Evolutionary conservation across 2,329 filamentous ascomycete species (phyloP), one percentile per base, ranked within the genome.

Genomic region (Ascocoryne sarcoides): DNA sequence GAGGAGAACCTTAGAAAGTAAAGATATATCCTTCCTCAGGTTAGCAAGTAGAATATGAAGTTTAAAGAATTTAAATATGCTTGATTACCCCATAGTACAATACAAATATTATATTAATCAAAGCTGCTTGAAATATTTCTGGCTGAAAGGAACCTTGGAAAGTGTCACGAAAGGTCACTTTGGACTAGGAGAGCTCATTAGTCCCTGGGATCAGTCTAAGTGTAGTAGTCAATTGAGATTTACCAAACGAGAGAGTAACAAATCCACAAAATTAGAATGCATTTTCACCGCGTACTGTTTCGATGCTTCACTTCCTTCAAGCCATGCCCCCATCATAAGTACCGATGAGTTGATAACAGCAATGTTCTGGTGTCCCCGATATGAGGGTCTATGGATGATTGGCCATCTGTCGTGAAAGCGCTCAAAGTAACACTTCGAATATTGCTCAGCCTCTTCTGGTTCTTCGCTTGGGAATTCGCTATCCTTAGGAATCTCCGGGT

Each of bases 401-500:
- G 67, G 62, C 57, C 65, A 69, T 1, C 57, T 57, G 19, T 64
- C 55, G 40, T 69, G 66, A 20, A 68, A 65, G 0, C 56, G 44
- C 0, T 52, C 51, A n/a, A 69, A 58, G 26, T 67, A 72, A 0
- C 57, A 50, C 5, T 61, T 50, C 14, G 44, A 16, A 40, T 45
- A 54, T 28, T 15, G 46, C 23, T 12, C 12, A 12, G 23, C 7
- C 23, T 26, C 23, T 26, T 26, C 23, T 26, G 23, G 12, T 7
- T 7, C 23, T 16, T 36, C 52, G 32, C 34, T 50, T 38, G 8
- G 19, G 4, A 42, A 29, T 42, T 48, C 43, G 15, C 20, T 17
- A 7, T 20, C n/a, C 8, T 19, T 19, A 4, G 15, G 16, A 19
- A n/a, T 18, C n/a, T 17, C 15, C n/a, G 30, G 23, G 37, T 30